phyloP scores from a whole-genome alignment of 2,329 filamentous ascomycete species.

The Fonsecaea multimorphosa region DNA sequence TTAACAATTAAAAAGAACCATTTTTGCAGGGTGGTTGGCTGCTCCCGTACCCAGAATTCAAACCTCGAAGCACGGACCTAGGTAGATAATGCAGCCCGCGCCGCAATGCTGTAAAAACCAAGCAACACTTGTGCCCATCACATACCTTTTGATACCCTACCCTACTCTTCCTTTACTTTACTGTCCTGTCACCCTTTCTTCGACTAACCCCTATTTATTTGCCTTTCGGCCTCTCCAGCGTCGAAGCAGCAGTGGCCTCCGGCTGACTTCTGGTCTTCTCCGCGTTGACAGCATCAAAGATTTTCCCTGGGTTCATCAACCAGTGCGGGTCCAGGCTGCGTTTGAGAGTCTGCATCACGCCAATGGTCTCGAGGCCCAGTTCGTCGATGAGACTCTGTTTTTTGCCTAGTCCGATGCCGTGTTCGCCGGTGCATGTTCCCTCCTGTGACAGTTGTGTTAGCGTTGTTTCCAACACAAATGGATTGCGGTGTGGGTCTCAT shows the following conservation, averaged over 20 bases:
- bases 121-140: too few species aligned
- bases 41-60: too few species aligned
- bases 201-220: constrained; percentile 12
- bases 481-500: too few species aligned
- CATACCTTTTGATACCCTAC: too few species aligned
- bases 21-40: too few species aligned
- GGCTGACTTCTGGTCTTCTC: constrained; percentile 16
- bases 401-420: constrained; percentile 84
- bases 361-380: constrained; percentile 78
- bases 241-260: constrained; percentile 34
- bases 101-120: too few species aligned
- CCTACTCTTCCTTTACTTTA: too few species aligned
- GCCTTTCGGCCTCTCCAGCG: constrained; percentile 24
- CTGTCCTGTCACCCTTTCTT: too few species aligned
- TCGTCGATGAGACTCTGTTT: constrained; percentile 80
- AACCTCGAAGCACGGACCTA: too few species aligned
- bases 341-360: constrained; percentile 85
- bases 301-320: constrained; percentile 92
- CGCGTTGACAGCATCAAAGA: constrained; percentile 68
- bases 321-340: constrained; percentile 80
- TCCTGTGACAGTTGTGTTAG: constrained; percentile 56
- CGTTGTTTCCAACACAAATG: too few species aligned
- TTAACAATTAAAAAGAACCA: not conserved
- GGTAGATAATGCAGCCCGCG: too few species aligned
- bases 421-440: constrained; percentile 65